Evolutionary conservation across 2,329 filamentous ascomycete species (phyloP), one percentile per base, ranked within the genome.

Genomic region (Nigrospora oryzae): DNA sequence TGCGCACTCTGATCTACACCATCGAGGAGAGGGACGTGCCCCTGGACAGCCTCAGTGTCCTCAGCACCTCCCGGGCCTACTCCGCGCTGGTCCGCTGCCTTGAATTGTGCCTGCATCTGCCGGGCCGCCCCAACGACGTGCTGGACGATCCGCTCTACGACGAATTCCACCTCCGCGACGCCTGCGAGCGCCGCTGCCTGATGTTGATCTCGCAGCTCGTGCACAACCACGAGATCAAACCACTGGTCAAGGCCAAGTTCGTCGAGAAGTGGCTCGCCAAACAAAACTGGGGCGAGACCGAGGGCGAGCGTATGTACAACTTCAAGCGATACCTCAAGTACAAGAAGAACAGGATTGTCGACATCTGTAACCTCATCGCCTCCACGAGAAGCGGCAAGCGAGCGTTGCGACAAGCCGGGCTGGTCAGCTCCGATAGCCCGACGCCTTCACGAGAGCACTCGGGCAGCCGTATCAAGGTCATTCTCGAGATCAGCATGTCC

Each of bases 231-330:
- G 74, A 77, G 15, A 65, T 74, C 2, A 70, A 72, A 23, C 73
- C 73, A 43, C 63, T 89, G 15, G 65, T 83, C 45, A 71, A 78
- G 57, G 79, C 82, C 34, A 73, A 74, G 7, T 79, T 90, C 49
- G 73, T 90, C 35, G 80, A 83, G 48, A 79, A 77, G 45, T 90
- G 86, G 86, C 73, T 90, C n/a, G 75, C 70, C 32, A 80, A 77
- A 53, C 87, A 89, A 59, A 76, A 79, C 8, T 89, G 85, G 69
- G 85, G 84, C 16, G 66, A 70, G 15, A 64, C 63, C 1, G 64
- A 72, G 2, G 71, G 75, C 44, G 74, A 80, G 47, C 66, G 71
- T 36, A 66, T 64, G n/a, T 63, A 58, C 14, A 80, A 75, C 52
- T 84, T 82, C 54, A 62, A 61, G 17, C 61, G 68, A 30, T 77